Evolutionary conservation across 768 basidiomycete species (phyloP).

Genomic region (Leccinellum albellum): DNA sequence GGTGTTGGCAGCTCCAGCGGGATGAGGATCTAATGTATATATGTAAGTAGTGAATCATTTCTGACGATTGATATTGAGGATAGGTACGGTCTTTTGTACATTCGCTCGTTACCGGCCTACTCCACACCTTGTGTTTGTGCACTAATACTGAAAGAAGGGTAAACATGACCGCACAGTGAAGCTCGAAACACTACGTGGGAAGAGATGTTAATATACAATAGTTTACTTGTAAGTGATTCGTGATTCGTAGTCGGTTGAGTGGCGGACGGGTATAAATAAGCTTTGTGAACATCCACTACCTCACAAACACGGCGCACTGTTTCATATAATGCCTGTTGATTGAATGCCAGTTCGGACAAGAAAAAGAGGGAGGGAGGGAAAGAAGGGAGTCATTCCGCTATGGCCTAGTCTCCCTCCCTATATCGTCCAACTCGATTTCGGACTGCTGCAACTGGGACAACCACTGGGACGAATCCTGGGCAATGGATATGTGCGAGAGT

Average conservation of each 20-base stretch:
- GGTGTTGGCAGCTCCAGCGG: slow-evolving; percentile 2
- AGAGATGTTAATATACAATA: neutral
- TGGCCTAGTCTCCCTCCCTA: too few relatives aligned
- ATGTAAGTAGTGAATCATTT: neutral
- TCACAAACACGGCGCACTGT: neutral
- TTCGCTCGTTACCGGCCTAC: too few relatives aligned
- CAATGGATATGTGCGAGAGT: neutral
- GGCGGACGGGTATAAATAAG: neutral
- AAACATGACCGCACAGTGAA: neutral
- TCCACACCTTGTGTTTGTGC: too few relatives aligned
- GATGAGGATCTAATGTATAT: slow-evolving; percentile 11
- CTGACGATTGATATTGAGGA: too few relatives aligned
- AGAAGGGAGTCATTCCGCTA: too few relatives aligned
- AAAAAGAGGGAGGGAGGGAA: too few relatives aligned
- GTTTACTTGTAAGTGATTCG: neutral
- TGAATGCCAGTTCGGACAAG: neutral
- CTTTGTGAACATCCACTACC: neutral
- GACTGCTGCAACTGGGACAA: neutral
- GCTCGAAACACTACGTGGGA: neutral
- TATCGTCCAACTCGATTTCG: neutral
- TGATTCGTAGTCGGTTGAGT: neutral
- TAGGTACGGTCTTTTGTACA: too few relatives aligned
- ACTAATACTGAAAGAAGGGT: too few relatives aligned
- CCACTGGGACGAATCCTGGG: neutral
- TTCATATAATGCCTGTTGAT: neutral